phyloP scores from a whole-genome alignment of 371 early-diverging fungal species.

The Parasitella parasitica region DNA sequence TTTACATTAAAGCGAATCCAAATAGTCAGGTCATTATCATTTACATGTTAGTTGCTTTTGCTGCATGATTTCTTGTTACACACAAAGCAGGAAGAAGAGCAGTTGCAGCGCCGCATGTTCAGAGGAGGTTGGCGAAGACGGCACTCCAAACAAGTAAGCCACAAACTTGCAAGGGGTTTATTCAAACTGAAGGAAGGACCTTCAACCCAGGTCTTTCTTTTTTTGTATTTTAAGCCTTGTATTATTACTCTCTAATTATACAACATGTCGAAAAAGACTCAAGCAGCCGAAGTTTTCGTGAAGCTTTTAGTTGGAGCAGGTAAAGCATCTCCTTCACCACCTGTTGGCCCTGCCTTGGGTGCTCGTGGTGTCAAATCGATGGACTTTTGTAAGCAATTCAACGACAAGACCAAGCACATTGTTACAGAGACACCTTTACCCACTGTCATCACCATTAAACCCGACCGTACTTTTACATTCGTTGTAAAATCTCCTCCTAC shows the following conservation, averaged over 20 bases:
- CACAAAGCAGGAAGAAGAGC: background rate
- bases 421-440: conserved; percentile 86
- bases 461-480: conserved; percentile 92
- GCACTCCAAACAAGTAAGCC: conserved; percentile 2
- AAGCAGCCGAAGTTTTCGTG: conserved; percentile 55
- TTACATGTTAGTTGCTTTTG: background rate
- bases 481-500: conserved; percentile 88
- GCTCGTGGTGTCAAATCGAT: conserved; percentile 97
- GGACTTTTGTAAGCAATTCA: conserved; percentile 98
- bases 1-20: background rate
- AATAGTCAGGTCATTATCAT: background rate
- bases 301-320: conserved; percentile 81
- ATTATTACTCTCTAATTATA: background rate
- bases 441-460: conserved; percentile 81
- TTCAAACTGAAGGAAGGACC: background rate
- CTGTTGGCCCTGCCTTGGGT: conserved; percentile 97
- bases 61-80: background rate
- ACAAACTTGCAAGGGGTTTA: conserved; percentile 15
- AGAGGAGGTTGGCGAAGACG: background rate
- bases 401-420: conserved; percentile 91
- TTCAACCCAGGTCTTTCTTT: background rate
- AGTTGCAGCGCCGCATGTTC: background rate
- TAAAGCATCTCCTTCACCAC: conserved; percentile 94
- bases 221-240: background rate
- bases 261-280: conserved; percentile 50